Conservation (phyloP, 202 grass and related monocot genomes). For the Zoysia matrella region DNA sequence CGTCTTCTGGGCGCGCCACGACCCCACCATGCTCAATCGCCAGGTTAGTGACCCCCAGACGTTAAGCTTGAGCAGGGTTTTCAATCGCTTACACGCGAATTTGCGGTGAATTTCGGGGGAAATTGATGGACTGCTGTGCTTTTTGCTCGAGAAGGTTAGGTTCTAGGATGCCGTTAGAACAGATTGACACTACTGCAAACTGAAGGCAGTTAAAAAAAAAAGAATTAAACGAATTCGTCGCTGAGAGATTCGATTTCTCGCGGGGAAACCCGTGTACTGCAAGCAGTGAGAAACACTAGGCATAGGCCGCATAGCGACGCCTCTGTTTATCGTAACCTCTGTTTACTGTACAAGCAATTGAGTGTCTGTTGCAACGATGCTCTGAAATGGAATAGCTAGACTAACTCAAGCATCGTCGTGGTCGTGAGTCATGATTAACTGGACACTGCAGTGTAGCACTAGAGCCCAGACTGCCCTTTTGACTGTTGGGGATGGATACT, state of each 20-base stretch:
- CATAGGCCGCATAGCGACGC: conserved; percentile 48
- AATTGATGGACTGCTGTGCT: neutral
- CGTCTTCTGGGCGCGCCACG: conserved; percentile 77
- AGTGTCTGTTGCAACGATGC: neutral
- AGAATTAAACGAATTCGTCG: conserved; percentile 23
- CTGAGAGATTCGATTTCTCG: conserved; percentile 94
- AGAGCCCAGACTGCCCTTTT: neutral
- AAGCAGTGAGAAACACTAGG: conserved; percentile 67
- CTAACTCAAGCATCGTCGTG: no score
- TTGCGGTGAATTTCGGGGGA: neutral
- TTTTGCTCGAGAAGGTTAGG: neutral
- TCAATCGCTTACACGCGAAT: neutral
- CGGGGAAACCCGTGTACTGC: conserved; percentile 84
- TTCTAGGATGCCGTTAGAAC: neutral
- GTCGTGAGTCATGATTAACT: neutral
- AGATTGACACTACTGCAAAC: neutral
- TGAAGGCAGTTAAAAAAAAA: neutral
- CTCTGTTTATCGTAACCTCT: fast-evolving
- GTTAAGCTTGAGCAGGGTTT: neutral
- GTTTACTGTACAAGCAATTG: no score
- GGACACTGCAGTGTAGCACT: neutral
- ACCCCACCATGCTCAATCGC: conserved; percentile 86
- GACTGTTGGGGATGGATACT: no score
- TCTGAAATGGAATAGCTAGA: no score
- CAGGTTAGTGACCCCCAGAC: conserved; percentile 51